Conservation (phyloP, 257 asterid species). For the Prunella vulgaris region DNA sequence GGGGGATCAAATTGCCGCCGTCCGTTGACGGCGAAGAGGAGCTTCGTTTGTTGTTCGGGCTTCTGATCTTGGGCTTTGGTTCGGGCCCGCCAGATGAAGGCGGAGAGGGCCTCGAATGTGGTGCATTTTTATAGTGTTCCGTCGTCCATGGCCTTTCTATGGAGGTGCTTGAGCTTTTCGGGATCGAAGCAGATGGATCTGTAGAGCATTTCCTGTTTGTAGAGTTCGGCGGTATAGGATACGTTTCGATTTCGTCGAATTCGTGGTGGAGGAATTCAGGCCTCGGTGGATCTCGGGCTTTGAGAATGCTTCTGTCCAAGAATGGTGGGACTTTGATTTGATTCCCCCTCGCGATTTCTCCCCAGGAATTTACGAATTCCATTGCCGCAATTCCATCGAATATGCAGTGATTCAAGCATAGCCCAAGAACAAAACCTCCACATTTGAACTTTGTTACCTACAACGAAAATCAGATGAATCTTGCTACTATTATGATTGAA, state of each 20-base stretch:
- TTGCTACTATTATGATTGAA: too few relatives aligned
- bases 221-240: slow-evolving; percentile 50
- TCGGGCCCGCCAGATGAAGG: slow-evolving; percentile 72
- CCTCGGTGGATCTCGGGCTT: slow-evolving; percentile 62
- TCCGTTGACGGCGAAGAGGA: slow-evolving; percentile 84
- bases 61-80: slow-evolving; percentile 55
- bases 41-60: slow-evolving; percentile 73
- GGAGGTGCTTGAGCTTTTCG: slow-evolving; percentile 57
- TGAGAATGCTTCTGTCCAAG: slow-evolving; percentile 66
- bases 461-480: neutral
- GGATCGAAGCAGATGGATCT: slow-evolving; percentile 64
- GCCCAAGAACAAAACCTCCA: slow-evolving; percentile 85
- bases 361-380: slow-evolving; percentile 88
- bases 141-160: slow-evolving; percentile 45
- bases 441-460: slow-evolving; percentile 88
- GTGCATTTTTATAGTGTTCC: slow-evolving; percentile 53
- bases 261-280: slow-evolving; percentile 68
- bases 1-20: slow-evolving; percentile 65
- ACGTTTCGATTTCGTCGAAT: slow-evolving; percentile 60
- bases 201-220: slow-evolving; percentile 64
- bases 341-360: slow-evolving; percentile 66
- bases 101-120: slow-evolving; percentile 81
- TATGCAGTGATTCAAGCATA: slow-evolving; percentile 92
- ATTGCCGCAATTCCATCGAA: slow-evolving; percentile 87
- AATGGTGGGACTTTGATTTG: slow-evolving; percentile 54